Evolutionary conservation across 2,329 filamentous ascomycete species (phyloP).

Genomic region (Botryotinia convoluta): DNA sequence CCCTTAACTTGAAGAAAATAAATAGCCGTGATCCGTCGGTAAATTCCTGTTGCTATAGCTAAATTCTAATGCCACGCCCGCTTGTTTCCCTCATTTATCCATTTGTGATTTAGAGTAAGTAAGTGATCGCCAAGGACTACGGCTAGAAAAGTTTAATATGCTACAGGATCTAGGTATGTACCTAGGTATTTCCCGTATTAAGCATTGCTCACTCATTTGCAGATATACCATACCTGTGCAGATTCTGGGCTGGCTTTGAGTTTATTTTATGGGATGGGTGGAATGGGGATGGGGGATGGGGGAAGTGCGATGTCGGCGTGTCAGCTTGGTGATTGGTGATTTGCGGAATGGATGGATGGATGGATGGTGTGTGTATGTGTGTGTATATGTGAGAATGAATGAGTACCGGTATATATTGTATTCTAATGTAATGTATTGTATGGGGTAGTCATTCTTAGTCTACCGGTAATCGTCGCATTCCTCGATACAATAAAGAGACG

Average conservation of each 20-base stretch:
- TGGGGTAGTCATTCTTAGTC: too few species aligned
- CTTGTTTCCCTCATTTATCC: neutral
- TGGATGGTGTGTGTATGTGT: too few species aligned
- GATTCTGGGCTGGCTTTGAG: neutral
- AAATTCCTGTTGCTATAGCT: neutral
- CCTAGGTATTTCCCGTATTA: neutral
- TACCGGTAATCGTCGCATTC: too few species aligned
- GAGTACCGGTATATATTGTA: too few species aligned
- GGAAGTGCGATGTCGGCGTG: neutral
- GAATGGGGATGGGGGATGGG: neutral
- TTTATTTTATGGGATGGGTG: neutral
- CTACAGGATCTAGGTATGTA: too few species aligned
- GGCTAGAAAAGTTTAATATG: neutral
- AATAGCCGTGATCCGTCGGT: neutral
- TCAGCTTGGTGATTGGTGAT: too few species aligned
- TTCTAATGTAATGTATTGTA: too few species aligned
- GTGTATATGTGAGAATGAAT: too few species aligned
- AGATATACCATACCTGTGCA: neutral
- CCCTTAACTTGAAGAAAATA: neutral
- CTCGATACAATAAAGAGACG: too few species aligned
- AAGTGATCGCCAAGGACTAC: neutral
- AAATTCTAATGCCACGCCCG: neutral
- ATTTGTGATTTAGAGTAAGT: neutral
- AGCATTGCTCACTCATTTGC: neutral
- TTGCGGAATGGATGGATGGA: too few species aligned